Conservation (phyloP, 371 early-diverging fungal species). For the Dichotomocladium elegans region DNA sequence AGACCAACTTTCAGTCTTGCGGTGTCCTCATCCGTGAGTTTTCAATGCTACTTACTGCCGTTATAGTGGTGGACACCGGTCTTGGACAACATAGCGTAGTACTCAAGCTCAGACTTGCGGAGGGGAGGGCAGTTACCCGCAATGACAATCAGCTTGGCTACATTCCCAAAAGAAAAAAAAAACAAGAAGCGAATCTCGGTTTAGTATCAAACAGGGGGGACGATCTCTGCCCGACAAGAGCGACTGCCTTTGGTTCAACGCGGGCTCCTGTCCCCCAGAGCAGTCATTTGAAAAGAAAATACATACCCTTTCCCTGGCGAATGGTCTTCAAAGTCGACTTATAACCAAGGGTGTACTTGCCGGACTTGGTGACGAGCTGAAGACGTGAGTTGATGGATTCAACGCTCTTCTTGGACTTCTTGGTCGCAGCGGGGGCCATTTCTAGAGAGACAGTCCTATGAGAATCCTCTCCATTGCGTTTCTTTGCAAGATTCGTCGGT, state of each 20-base stretch:
- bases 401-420: slow-evolving; percentile 72
- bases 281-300: not conserved
- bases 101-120: slow-evolving; percentile 99
- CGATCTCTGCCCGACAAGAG: slow-evolving; percentile 31
- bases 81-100: slow-evolving; percentile 99
- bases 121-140: slow-evolving; percentile 98
- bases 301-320: slow-evolving; percentile 93
- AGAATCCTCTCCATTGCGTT: no score
- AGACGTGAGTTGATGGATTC: slow-evolving; percentile 98
- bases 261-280: slow-evolving; percentile 36
- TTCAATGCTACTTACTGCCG: slow-evolving; percentile 59
- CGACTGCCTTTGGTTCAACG: slow-evolving; percentile 7
- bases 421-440: slow-evolving; percentile 50
- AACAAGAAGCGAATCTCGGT: slow-evolving; percentile 6
- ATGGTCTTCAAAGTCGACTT: slow-evolving; percentile 96
- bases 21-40: not conserved
- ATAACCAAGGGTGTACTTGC: slow-evolving; percentile 97
- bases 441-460: not conserved
- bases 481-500: no score
- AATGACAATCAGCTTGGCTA: slow-evolving; percentile 97
- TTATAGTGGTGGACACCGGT: slow-evolving; percentile 98
- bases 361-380: slow-evolving; percentile 98
- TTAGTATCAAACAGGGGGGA: slow-evolving; percentile 21
- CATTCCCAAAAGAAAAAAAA: slow-evolving; percentile 3
- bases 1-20: not conserved